Evolutionary conservation across 2,329 filamentous ascomycete species (phyloP), one percentile per base, ranked within the genome.

Genomic region (Sporothrix luriei): DNA sequence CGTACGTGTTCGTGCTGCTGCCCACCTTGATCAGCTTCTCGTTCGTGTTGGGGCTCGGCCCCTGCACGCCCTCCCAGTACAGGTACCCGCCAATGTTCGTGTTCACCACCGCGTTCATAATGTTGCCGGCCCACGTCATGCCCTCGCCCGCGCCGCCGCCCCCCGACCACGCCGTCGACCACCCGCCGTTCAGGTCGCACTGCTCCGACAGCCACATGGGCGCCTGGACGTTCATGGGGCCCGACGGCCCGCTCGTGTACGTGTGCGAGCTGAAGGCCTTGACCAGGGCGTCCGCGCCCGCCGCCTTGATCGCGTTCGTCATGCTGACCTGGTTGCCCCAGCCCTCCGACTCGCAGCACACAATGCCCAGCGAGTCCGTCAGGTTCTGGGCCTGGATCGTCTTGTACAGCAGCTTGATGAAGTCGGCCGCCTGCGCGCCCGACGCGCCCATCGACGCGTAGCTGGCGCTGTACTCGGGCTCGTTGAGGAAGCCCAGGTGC

Each of bases 401-500:
- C 21, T 79, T 77, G 66, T 79, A 77, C 55, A 87, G 78, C n/a
- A 83, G 78, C 69, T 78, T 75, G 76, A 87, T 82, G 75, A 87
- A 85, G 52, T 83, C 81, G 59, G 81, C 83, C 3, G 83, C 83
- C 76, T 85, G 91, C 75, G 89, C 90, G 81, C 97, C 97, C 84
- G 95, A 96, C 77, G 91, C 85, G 43, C 78, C 57, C 83, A 85
- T 85, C 6, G 78, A 80, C 13, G 83, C 82, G 72, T 82, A 82
- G 65, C 73, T 74, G 24, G 78, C 76, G 73, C 73, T 75, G 55
- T 77, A 78, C 59, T 82, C 80, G 1, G 81, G 82, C 73, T 84
- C 82, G 73, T 84, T 84, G 52, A 84, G 74, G 71, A 83, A 84
- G 14, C 82, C 82, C 2, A 84, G 75, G 68, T 83, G 81, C 1